phyloP scores from a whole-genome alignment of 805 yeast genomes.

The Starmerella geochares region DNA sequence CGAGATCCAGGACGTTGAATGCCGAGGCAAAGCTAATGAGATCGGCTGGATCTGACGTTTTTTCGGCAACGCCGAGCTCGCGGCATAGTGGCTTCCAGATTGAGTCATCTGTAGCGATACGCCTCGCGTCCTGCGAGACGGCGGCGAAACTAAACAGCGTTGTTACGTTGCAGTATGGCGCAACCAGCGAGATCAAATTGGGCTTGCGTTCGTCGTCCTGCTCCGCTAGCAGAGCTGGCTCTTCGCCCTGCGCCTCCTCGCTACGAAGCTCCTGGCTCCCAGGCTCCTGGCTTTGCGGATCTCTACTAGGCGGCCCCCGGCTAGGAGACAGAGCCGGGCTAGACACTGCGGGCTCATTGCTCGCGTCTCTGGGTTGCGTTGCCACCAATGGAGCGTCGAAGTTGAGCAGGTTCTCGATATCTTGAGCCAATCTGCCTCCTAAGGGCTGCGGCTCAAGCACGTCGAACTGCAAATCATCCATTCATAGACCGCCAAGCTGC shows the following conservation, averaged over 20 bases:
- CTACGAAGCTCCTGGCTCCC: background rate
- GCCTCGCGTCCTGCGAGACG: constrained; percentile 6
- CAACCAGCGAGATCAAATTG: background rate
- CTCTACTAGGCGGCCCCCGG: no score
- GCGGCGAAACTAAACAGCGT: background rate
- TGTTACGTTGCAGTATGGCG: constrained; percentile 5
- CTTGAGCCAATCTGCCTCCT: background rate
- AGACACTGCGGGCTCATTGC: no score
- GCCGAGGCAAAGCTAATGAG: background rate
- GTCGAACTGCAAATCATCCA: constrained; percentile 3
- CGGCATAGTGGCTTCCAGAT: constrained; percentile 14
- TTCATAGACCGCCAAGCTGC: background rate
- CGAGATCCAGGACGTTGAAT: constrained; percentile 9
- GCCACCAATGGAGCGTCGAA: background rate
- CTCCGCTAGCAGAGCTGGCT: no score
- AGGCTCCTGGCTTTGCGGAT: no score
- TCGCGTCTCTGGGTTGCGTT: background rate
- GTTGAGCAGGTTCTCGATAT: background rate
- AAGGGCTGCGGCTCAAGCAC: background rate
- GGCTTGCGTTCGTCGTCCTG: background rate
- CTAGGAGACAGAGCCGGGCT: no score
- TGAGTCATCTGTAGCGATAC: constrained; percentile 6
- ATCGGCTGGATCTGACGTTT: background rate
- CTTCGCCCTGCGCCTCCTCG: background rate
- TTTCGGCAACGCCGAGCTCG: constrained; percentile 9